These are phyloP conservation scores for Lachnellula arida DNA, from an alignment of 2,329 filamentous ascomycete species.

Conservation along the genomic window DNA sequence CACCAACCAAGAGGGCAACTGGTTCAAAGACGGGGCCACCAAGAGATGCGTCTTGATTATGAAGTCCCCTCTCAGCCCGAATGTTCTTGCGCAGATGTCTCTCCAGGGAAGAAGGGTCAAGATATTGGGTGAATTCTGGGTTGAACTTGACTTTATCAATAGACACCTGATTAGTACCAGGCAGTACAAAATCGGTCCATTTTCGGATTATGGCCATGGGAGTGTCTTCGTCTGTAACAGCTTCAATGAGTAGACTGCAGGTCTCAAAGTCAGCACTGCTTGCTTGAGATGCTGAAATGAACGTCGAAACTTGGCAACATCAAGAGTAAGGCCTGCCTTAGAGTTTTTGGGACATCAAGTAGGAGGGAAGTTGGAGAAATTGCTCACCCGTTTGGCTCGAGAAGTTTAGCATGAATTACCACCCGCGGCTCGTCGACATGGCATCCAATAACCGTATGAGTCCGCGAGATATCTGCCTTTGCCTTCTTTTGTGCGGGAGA, in stretches of 20 bases:
- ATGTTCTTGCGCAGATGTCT: neutral
- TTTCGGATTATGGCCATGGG: neutral
- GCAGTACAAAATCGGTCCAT: neutral
- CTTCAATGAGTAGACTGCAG: neutral
- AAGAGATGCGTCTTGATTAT: too few species aligned
- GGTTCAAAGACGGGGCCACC: neutral
- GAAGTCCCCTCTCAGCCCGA: too few species aligned
- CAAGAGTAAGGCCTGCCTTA: too few species aligned
- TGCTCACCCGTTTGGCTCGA: neutral
- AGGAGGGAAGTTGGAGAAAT: too few species aligned
- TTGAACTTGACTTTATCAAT: neutral
- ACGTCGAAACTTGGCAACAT: too few species aligned
- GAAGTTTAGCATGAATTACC: neutral
- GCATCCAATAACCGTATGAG: neutral
- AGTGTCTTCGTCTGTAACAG: neutral
- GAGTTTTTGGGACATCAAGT: too few species aligned
- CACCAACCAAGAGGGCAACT: neutral
- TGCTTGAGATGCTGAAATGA: too few species aligned
- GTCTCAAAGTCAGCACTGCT: too few species aligned
- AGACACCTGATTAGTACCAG: neutral
- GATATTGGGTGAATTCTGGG: neutral
- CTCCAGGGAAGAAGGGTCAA: neutral
- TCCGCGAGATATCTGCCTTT: neutral
- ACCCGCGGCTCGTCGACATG: neutral
- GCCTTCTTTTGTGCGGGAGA: neutral